A percentile compares a stretch with the other conserved stretches of the same genome.
Evolutionary conservation across 2,329 filamentous ascomycete species (phyloP).

Genomic region (Elsinoe perseae): DNA sequence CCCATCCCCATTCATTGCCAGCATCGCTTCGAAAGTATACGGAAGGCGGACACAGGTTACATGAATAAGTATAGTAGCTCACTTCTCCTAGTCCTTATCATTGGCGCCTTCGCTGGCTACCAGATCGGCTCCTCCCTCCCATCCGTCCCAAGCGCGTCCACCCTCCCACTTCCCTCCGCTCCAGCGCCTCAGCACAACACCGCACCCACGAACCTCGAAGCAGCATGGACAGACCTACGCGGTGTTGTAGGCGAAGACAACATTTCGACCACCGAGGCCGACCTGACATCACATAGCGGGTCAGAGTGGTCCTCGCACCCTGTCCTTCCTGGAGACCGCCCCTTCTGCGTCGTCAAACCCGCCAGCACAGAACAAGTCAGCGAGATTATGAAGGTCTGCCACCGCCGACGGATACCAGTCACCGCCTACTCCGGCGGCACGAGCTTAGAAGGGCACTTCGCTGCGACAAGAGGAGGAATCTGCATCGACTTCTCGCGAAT

Average conservation of each 20-base stretch:
- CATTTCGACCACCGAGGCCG: slow-evolving; percentile 49
- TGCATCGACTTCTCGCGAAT: slow-evolving; percentile 81
- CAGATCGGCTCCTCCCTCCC: slow-evolving; percentile 47
- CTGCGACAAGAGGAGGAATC: slow-evolving; percentile 72
- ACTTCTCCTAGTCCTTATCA: slow-evolving; percentile 40
- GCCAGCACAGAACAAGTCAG: slow-evolving; percentile 72
- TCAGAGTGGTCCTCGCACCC: slow-evolving; percentile 57
- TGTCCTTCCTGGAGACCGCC: slow-evolving; percentile 35
- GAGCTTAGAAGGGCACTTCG: slow-evolving; percentile 81
- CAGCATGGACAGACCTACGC: slow-evolving; percentile 57
- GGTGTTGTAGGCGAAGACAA: slow-evolving; percentile 55
- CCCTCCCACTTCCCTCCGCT: slow-evolving; percentile 44
- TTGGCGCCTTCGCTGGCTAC: slow-evolving; percentile 48
- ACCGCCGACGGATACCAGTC: slow-evolving; percentile 71
- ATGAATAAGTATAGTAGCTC: too few species aligned
- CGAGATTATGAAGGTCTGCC: slow-evolving; percentile 82
- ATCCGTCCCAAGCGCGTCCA: slow-evolving; percentile 44
- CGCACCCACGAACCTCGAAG: slow-evolving; percentile 51
- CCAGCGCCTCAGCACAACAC: slow-evolving; percentile 48
- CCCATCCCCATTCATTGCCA: neutral
- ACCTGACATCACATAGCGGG: slow-evolving; percentile 51
- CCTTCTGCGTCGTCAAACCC: slow-evolving; percentile 65
- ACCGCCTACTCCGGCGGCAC: slow-evolving; percentile 84
- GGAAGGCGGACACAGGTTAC: too few species aligned
- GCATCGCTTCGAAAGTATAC: too few species aligned